Conservation (phyloP, 2,329 filamentous ascomycete species). For the Diaporthe velutina region DNA sequence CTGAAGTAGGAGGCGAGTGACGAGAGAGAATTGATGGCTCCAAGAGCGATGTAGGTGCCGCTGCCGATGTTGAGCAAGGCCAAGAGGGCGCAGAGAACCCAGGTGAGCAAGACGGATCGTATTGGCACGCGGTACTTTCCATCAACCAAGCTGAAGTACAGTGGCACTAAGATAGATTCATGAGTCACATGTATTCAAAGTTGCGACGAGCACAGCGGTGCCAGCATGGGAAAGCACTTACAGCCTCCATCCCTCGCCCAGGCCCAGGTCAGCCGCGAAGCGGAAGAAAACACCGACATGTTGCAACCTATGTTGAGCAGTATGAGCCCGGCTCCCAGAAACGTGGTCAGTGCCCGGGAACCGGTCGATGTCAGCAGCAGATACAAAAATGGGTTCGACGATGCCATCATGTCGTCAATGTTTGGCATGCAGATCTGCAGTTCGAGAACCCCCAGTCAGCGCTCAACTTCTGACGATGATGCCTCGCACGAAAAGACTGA, state of each 20-base stretch:
- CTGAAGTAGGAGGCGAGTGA: constrained; percentile 43
- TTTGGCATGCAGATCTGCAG: no score
- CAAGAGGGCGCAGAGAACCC: constrained; percentile 49
- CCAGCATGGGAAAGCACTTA: not conserved
- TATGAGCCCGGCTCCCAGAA: constrained; percentile 53
- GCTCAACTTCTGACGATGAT: no score
- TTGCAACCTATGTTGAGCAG: constrained; percentile 54
- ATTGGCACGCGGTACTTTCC: constrained; percentile 48
- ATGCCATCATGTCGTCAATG: no score
- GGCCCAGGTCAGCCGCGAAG: constrained; percentile 62
- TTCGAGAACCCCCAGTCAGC: no score
- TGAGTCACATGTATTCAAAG: no score
- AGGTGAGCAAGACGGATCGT: constrained; percentile 52
- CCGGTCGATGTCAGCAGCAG: no score
- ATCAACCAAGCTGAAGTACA: constrained; percentile 45
- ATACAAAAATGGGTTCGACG: no score
- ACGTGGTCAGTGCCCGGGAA: constrained; percentile 52
- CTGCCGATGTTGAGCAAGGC: constrained; percentile 55
- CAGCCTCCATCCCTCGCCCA: constrained; percentile 62
- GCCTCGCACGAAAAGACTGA: no score
- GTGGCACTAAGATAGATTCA: no score
- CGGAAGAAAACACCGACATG: constrained; percentile 60
- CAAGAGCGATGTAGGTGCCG: constrained; percentile 51
- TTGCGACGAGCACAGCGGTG: no score
- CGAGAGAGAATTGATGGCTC: constrained; percentile 54